Evolutionary conservation across 306 rosid genomes (phyloP).

Genomic region (Corylus avellana): DNA sequence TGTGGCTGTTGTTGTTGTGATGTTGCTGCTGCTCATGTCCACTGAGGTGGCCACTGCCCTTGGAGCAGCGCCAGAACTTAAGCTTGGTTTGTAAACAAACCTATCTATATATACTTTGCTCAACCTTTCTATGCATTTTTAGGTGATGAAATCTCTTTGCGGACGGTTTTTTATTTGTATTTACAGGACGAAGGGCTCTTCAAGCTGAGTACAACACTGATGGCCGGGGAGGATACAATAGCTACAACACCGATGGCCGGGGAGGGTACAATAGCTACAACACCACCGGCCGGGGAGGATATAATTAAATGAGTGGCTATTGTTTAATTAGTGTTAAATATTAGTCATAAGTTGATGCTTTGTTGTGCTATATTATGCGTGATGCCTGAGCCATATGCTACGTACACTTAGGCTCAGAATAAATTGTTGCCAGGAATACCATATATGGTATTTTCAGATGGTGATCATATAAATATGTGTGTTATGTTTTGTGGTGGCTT

Average conservation of each 20-base stretch:
- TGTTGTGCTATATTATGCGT: not conserved
- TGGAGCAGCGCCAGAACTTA: slow-evolving; percentile 1
- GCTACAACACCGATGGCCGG: slow-evolving; percentile 25
- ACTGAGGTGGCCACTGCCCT: not conserved
- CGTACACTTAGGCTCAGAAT: no score
- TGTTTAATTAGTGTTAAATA: not conserved
- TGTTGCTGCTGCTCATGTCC: slow-evolving; percentile 1
- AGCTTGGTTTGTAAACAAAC: not conserved
- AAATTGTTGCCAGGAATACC: no score
- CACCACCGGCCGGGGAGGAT: not conserved
- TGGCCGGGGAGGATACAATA: slow-evolving; percentile 25
- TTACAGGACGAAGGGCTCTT: slow-evolving; percentile 23
- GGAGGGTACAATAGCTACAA: slow-evolving; percentile 19
- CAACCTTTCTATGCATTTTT: no score
- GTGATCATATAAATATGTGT: not conserved
- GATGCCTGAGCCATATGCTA: not conserved
- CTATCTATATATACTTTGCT: no score
- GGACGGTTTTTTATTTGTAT: no score
- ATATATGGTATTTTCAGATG: not conserved
- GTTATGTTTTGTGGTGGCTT: no score
- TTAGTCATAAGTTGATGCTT: not conserved
- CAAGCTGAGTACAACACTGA: slow-evolving; percentile 20
- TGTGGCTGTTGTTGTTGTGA: slow-evolving; percentile 9
- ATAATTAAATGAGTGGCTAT: not conserved
- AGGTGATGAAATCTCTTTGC: no score